Conservation (phyloP, 805 yeast species). For the Isabelozyma pseudorhagii region DNA sequence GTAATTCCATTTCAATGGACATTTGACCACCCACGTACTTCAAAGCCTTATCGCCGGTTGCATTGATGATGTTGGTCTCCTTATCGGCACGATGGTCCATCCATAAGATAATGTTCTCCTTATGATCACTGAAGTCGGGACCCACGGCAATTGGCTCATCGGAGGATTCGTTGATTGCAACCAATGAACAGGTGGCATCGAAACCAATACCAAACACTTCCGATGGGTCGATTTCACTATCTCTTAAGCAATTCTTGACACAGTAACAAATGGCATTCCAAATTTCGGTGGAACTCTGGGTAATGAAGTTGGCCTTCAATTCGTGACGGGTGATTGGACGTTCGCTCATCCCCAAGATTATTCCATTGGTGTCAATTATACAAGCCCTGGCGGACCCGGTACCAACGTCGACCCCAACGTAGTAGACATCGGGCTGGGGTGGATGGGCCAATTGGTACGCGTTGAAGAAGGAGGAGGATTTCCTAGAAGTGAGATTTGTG, state of each 20-base stretch:
- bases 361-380: slow-evolving; percentile 78
- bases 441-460: slow-evolving; percentile 28
- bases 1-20: slow-evolving; percentile 98
- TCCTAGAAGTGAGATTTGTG: slow-evolving; percentile 35
- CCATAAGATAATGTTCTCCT: slow-evolving; percentile 90
- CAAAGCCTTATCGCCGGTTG: slow-evolving; percentile 72
- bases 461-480: slow-evolving; percentile 34
- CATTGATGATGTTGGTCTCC: slow-evolving; percentile 79
- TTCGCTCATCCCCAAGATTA: slow-evolving; percentile 74
- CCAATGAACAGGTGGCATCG: slow-evolving; percentile 96
- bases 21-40: slow-evolving; percentile 95
- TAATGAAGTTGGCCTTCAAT: slow-evolving; percentile 67
- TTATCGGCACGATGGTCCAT: slow-evolving; percentile 94
- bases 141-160: slow-evolving; percentile 85
- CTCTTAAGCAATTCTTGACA: slow-evolving; percentile 69
- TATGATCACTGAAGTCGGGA: slow-evolving; percentile 71
- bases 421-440: slow-evolving; percentile 48
- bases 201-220: slow-evolving; percentile 86
- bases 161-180: slow-evolving; percentile 62
- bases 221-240: slow-evolving; percentile 66
- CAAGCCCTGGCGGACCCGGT: slow-evolving; percentile 98
- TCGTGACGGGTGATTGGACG: slow-evolving; percentile 77
- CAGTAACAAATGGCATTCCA: slow-evolving; percentile 87
- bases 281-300: slow-evolving; percentile 87
- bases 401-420: slow-evolving; percentile 92